These are phyloP conservation scores for Yamadazyma atlantica DNA, from an alignment of 1,139 yeast genomes.

Conservation along the genomic window DNA sequence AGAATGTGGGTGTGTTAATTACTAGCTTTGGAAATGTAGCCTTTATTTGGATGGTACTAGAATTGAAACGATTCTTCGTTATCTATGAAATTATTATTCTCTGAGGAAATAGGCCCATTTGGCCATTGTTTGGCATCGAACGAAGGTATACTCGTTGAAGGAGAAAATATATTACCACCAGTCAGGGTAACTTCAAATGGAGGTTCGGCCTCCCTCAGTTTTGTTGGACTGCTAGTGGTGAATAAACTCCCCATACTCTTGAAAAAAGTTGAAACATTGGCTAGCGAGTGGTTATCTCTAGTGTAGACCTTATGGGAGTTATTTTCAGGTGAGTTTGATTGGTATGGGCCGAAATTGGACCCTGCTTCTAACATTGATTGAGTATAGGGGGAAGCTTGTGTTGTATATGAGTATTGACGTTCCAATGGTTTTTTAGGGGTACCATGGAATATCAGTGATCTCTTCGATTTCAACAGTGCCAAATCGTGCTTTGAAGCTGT, in stretches of 20 bases:
- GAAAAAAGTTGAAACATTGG: constrained; percentile 9
- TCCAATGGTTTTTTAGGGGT: background rate
- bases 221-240: constrained; percentile 1
- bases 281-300: constrained; percentile 1
- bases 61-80: background rate
- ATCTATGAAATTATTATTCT: background rate
- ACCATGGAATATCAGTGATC: constrained; percentile 3
- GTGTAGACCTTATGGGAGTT: background rate
- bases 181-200: background rate
- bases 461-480: constrained; percentile 7
- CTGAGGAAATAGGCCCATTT: background rate
- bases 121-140: background rate
- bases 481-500: constrained; percentile 15
- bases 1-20: background rate
- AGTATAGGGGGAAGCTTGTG: background rate
- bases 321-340: background rate
- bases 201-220: constrained; percentile 1
- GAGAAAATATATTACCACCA: background rate
- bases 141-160: background rate
- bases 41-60: too few relatives aligned
- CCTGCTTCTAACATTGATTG: background rate
- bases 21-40: too few relatives aligned
- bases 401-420: background rate
- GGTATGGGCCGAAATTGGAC: background rate
- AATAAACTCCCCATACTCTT: constrained; percentile 13